phyloP scores from a whole-genome alignment of 2,329 filamentous ascomycete genomes.

The Penicillium sumatraense region DNA sequence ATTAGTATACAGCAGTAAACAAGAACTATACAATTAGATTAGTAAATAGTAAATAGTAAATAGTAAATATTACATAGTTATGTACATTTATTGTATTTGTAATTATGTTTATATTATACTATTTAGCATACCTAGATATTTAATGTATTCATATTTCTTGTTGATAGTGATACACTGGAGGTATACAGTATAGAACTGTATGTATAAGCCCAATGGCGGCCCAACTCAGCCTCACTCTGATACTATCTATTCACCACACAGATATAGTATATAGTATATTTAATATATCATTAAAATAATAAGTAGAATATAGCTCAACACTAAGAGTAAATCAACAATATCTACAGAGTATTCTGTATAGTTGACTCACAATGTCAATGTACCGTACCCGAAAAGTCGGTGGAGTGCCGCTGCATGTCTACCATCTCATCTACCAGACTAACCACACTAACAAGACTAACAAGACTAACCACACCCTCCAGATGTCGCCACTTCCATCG shows the following conservation, averaged over 20 bases:
- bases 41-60: neutral
- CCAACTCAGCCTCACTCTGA: conserved; percentile 23
- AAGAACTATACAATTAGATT: neutral
- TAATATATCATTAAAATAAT: too few species aligned
- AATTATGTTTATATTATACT: too few species aligned
- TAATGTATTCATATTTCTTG: neutral
- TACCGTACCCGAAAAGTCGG: conserved; percentile 27
- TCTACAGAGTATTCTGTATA: too few species aligned
- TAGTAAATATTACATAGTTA: too few species aligned
- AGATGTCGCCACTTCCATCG: conserved; percentile 11
- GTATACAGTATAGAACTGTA: too few species aligned
- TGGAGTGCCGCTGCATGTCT: conserved; percentile 18
- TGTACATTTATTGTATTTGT: too few species aligned
- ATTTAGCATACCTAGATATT: too few species aligned
- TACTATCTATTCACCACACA: too few species aligned
- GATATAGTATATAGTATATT: too few species aligned
- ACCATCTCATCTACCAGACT: neutral
- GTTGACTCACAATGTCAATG: conserved; percentile 12
- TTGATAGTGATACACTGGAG: neutral
- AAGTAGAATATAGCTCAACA: too few species aligned
- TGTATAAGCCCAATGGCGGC: conserved; percentile 25
- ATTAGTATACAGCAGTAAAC: neutral
- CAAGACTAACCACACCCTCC: conserved; percentile 5
- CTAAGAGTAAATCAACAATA: neutral
- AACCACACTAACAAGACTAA: conserved; percentile 2